Base-by-base conservation (phyloP, 1,139 yeast genomes). In the Blastobotrys petasosporus region DNA sequence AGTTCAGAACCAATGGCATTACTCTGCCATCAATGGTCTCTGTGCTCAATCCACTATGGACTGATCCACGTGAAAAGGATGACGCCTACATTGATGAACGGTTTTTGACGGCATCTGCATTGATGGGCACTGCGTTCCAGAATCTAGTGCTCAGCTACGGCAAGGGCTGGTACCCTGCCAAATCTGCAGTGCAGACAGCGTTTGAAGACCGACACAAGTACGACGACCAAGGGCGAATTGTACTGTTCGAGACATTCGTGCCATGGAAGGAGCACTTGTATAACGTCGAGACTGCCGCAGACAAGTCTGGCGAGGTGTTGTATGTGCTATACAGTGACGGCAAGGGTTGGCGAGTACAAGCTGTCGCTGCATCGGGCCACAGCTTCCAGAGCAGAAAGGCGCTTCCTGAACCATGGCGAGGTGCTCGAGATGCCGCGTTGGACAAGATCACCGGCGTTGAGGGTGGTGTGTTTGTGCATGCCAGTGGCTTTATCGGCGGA, bases 401-500 rank as follows among this genome's bases (percentile, higher is more conserved):
- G 17, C 74, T 92, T 53, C 97, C 96, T 20, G 94, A 85, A 64
- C 75, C 79, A 32, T 85, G 95, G 88, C 79, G 98, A 71, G 99
- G 99, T 29, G 70, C 90, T 43, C 79, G 98, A 62, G 98, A 92
- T 62, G 90, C 84, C 31, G 85, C 74, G 38, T 74, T 92, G 58
- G 78, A 85, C 53, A 72, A 80, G 53, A 69, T 76, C 56, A 71
- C 88, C 33, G 96, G 95, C 15, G 77, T 92, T 48, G 28, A 78
- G 16, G 96, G 86, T 2, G 85, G 96, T 62, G 80, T 90, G 30
- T 92, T 92, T 63, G 80, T 94, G 47, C 99, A 92, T 59, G 97
- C 97, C 38, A 86, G 95, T 39, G 98, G 99, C 0, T 92, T 92
- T 68, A 92, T 92, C 62, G 98, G 98, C 32, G 99, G 99, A 44